Evolutionary conservation across 2,329 filamentous ascomycete genomes (phyloP), one percentile per base, ranked within the genome.

Genomic region (Teratosphaeria destructans): DNA sequence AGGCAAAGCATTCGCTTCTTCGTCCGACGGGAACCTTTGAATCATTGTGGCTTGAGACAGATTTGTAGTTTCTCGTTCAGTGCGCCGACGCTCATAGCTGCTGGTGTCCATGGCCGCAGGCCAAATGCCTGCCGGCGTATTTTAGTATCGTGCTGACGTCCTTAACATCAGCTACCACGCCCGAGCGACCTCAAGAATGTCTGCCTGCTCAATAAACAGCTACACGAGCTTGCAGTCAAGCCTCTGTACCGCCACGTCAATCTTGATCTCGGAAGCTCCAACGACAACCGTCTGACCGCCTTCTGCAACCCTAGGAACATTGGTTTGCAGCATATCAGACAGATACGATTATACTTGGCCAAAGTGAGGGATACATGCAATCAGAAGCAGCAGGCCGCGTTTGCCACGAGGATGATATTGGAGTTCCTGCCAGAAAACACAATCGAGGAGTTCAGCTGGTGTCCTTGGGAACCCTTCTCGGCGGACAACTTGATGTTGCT

Each of bases 301-400:
- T 77, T 80, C 63, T 71, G 80, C 47, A 78, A 72, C 60, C 75
- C 76, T 2, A 71, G 70, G 57, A 80, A 80, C 64, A 76, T 76
- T 37, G 78, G 78, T 57, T 71, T 80, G n/a, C 68, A 70, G 56
- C 70, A 78, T 64, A 73, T 80, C 29, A 70, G 76, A 43, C 75
- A 76, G 66, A 66, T 80, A 11, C 74, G 77, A 47, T 70, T 80
- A 27, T 77, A 79, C 62, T 73, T 79, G 8, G 76, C 76, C 26
- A 73, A 76, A 54, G 69, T 77, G 16, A 59, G 70, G 43, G 76
- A 79, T 60, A 74, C 76, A 57, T 76, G 74, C 66, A 75, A 76
- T 52, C 67, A 70, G 56, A 67, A 75, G 57, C 72, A 75, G 58
- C 76, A 77, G 62, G 77, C 77, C 47, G 72, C 78, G 58, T 77